Evolutionary conservation across 441 rosid species (phyloP).

Genomic region (Arabidopsis lyrata): DNA sequence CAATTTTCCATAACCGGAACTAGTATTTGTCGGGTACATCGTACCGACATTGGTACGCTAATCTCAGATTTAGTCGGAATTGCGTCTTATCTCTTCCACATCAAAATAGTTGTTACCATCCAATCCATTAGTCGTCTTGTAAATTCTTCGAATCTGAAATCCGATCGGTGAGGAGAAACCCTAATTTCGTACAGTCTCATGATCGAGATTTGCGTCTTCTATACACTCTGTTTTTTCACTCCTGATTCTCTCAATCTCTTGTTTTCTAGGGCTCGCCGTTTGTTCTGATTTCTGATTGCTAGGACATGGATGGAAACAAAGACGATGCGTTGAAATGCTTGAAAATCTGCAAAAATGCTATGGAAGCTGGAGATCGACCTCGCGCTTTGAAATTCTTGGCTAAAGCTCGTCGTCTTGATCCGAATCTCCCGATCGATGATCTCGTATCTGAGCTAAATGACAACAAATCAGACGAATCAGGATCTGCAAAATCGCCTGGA

Average conservation of each 20-base stretch:
- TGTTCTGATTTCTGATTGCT: too few species aligned
- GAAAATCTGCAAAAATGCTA: constrained; percentile 74
- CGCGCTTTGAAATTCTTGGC: constrained; percentile 82
- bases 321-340: constrained; percentile 94
- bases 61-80: constrained; percentile 10
- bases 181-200: constrained; percentile 29
- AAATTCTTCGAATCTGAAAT: constrained; percentile 28
- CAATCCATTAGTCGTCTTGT: constrained; percentile 7
- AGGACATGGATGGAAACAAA: constrained; percentile 87
- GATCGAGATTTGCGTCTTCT: constrained; percentile 23
- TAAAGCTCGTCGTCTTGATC: constrained; percentile 96
- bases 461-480: constrained; percentile 42
- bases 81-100: not conserved
- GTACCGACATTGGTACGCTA: constrained; percentile 27
- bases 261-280: constrained; percentile 26
- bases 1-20: constrained; percentile 1
- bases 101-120: constrained; percentile 10
- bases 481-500: constrained; percentile 33
- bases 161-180: constrained; percentile 43
- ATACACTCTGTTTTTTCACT: constrained; percentile 14
- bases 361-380: constrained; percentile 71
- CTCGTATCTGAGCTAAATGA: constrained; percentile 54
- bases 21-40: not conserved
- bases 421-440: constrained; percentile 66
- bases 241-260: constrained; percentile 34